Percentiles rank a stretch among this genome's conserved stretches.
phyloP scores from a whole-genome alignment of 345 rosid genomes.

The Syzygium aqueum region DNA sequence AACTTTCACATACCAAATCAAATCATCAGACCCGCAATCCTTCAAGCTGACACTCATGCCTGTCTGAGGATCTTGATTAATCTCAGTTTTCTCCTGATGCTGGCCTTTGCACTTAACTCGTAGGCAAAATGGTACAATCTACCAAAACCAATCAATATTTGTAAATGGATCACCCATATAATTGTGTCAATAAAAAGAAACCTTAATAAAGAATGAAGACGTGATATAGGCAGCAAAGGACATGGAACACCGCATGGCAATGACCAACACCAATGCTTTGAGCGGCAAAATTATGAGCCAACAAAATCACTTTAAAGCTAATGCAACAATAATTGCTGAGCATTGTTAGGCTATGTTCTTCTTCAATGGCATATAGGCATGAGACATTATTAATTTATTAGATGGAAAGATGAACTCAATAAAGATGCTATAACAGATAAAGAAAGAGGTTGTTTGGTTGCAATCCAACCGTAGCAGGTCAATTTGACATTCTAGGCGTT shows the following conservation, averaged over 20 bases:
- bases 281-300: not conserved
- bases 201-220: not conserved
- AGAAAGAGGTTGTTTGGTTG: not conserved
- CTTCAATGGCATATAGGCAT: not conserved
- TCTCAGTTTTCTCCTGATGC: conserved; percentile 13
- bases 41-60: conserved; percentile 9
- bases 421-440: not conserved
- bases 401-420: not conserved
- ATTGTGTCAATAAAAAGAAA: not conserved
- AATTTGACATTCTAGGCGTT: not conserved
- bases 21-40: conserved; percentile 31
- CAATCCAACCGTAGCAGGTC: not conserved
- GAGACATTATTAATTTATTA: not conserved
- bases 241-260: not conserved
- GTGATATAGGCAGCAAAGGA: not conserved
- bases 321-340: not conserved
- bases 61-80: conserved; percentile 13
- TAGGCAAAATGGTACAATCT: conserved; percentile 59
- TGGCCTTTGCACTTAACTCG: conserved; percentile 51
- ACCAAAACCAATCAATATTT: not conserved
- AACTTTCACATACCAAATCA: conserved; percentile 53
- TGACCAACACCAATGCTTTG: not conserved
- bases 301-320: not conserved
- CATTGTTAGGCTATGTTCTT: not conserved
- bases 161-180: not conserved